A percentile compares a stretch with the other conserved stretches of the same genome.
Conservation (phyloP, 106 monocot species). For the Vanilla planifolia region DNA sequence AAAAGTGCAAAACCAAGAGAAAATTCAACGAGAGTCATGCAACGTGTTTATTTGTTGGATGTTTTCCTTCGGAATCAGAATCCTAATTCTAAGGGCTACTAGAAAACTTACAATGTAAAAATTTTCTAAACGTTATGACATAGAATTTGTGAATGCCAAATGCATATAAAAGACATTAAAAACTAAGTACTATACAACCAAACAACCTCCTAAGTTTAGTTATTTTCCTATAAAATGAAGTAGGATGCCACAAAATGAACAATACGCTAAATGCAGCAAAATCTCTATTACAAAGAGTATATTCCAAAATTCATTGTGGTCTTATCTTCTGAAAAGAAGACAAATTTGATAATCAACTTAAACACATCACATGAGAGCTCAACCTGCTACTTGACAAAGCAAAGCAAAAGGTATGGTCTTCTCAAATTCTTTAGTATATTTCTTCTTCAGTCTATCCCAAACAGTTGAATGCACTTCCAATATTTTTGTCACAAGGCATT, state of each 20-base stretch:
- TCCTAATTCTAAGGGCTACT: too few species aligned
- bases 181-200: too few species aligned
- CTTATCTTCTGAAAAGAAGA: not conserved
- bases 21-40: too few species aligned
- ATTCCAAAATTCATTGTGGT: not conserved
- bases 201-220: too few species aligned
- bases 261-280: not conserved
- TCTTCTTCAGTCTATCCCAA: conserved; percentile 76
- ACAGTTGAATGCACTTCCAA: conserved; percentile 53
- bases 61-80: too few species aligned
- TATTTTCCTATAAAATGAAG: too few species aligned
- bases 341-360: not conserved
- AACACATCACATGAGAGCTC: conserved; percentile 7
- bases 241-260: not conserved
- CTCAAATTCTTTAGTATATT: conserved; percentile 41
- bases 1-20: too few species aligned
- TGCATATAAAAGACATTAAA: too few species aligned
- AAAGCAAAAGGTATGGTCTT: conserved; percentile 67
- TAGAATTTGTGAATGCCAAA: too few species aligned
- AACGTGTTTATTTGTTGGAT: too few species aligned
- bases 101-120: too few species aligned
- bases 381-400: conserved; percentile 91
- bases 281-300: not conserved
- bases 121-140: too few species aligned
- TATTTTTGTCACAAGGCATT: conserved; percentile 77